phyloP scores from a whole-genome alignment of 148 eudicot genomes.

The Pouteria glomerata region DNA sequence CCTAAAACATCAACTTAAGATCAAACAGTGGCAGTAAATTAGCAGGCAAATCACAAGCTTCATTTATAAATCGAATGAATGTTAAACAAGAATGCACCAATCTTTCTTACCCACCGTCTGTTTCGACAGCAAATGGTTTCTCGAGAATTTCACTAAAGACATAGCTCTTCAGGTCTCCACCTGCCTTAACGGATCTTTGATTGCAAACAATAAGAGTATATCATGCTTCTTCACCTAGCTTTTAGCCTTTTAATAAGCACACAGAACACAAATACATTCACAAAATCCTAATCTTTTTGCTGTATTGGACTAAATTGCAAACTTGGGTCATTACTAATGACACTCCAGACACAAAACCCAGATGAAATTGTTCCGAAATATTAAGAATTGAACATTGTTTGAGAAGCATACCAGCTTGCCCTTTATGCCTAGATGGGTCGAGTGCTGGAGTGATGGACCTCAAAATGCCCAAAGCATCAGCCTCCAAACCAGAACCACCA shows the following conservation, averaged over 20 bases:
- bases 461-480: slow-evolving; percentile 52
- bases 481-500: slow-evolving; percentile 41
- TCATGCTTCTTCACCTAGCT: background rate
- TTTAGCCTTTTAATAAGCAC: background rate
- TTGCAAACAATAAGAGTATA: background rate
- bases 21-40: background rate
- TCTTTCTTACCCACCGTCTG: background rate
- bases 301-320: background rate
- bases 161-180: background rate
- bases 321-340: background rate
- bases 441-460: slow-evolving; percentile 71
- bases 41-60: background rate
- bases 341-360: background rate
- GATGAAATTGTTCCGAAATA: background rate
- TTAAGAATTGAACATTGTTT: background rate
- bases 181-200: background rate
- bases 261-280: too few species aligned
- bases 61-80: background rate
- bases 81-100: background rate
- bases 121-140: background rate
- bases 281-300: background rate
- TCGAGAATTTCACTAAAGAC: too few species aligned
- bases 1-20: too few species aligned
- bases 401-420: slow-evolving; percentile 78
- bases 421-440: slow-evolving; percentile 62